Base-by-base conservation (phyloP, 2,329 filamentous ascomycete species). In the Penicillium oxalicum region DNA sequence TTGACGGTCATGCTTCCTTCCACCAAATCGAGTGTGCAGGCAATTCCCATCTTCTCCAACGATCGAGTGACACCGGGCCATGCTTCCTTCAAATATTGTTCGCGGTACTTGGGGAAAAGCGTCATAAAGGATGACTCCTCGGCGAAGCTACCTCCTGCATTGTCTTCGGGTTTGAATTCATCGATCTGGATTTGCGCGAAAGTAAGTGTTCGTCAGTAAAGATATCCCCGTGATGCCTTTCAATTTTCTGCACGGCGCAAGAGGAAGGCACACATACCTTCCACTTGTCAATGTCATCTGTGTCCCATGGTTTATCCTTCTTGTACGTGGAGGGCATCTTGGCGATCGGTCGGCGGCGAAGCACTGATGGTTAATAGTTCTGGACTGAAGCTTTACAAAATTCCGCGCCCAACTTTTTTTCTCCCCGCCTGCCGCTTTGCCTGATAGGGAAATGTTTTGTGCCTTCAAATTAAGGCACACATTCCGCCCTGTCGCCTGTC, bases 1-100 rank as follows among this genome's bases (percentile, higher is more conserved):
- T 91, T 94, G 56, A 97, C 91, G 0, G 87, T 91, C 91, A 97
- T 97, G 67, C 84, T 89, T 65, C 93, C 93, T 69, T 97, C 91
- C 4, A 97, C 87, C 68, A 98, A 77, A 74, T 98, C 91, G 26
- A 98, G 82, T 7, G 87, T 91, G 66, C 91, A 96, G 38, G 87
- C 88, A 40, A 98, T 89, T 57, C 91, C 90, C 48, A 80, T 77
- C 71, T 93, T 94, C 63, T 95, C 88, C 51, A 98, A 82, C 0
- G 88, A 79, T 62, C 86, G 85, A 27, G 90, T 97, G 50, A 98
- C 82, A 40, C 94, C 79, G 3, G 91, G 89, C 93, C 93, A 98
- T 61, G 86, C 86, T 67, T 95, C 88, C 65, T 88, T 90, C 48
- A 98, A 76, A 64, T 97, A 96, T 43, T 88, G 80, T 77, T 98